phyloP scores from a whole-genome alignment of 495 filamentous ascomycete genomes.

The Xylaria acuta region DNA sequence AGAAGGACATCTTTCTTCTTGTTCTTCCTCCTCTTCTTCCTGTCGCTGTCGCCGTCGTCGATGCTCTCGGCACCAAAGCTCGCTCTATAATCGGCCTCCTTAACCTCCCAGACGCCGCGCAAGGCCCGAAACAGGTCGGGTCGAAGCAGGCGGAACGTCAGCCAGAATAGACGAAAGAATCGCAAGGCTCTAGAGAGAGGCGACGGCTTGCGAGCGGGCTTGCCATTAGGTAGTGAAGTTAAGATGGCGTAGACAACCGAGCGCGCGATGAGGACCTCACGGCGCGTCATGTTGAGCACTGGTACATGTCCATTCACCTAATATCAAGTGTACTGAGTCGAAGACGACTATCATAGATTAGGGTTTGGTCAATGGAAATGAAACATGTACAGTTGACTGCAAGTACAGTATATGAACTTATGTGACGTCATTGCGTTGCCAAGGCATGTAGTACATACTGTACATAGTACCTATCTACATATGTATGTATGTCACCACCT shows the following conservation, averaged over 20 bases:
- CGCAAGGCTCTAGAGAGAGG: slow-evolving; percentile 41
- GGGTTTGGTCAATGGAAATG: not conserved
- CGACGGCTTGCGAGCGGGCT: slow-evolving; percentile 27
- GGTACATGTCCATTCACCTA: not conserved
- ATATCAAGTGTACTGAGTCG: not conserved
- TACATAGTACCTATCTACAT: no score
- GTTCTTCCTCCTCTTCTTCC: slow-evolving; percentile 23
- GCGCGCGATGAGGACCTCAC: slow-evolving; percentile 39
- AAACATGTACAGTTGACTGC: not conserved
- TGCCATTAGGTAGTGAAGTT: slow-evolving; percentile 29
- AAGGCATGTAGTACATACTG: no score
- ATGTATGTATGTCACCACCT: no score
- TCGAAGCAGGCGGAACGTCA: slow-evolving; percentile 45
- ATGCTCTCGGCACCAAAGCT: slow-evolving; percentile 53
- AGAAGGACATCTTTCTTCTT: slow-evolving; percentile 38
- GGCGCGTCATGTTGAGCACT: slow-evolving; percentile 31
- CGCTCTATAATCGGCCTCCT: slow-evolving; percentile 60
- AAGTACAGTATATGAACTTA: not conserved
- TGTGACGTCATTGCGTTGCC: slow-evolving; percentile 8
- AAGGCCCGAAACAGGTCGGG: slow-evolving; percentile 47
- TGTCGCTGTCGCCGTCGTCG: slow-evolving; percentile 33
- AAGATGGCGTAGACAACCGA: slow-evolving; percentile 43
- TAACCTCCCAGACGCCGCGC: slow-evolving; percentile 54
- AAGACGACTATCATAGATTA: not conserved
- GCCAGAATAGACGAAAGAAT: slow-evolving; percentile 48